These are phyloP conservation scores for Rhodosporidiobolus odoratus DNA, from an alignment of 768 basidiomycete genomes.

Conservation along the genomic window DNA sequence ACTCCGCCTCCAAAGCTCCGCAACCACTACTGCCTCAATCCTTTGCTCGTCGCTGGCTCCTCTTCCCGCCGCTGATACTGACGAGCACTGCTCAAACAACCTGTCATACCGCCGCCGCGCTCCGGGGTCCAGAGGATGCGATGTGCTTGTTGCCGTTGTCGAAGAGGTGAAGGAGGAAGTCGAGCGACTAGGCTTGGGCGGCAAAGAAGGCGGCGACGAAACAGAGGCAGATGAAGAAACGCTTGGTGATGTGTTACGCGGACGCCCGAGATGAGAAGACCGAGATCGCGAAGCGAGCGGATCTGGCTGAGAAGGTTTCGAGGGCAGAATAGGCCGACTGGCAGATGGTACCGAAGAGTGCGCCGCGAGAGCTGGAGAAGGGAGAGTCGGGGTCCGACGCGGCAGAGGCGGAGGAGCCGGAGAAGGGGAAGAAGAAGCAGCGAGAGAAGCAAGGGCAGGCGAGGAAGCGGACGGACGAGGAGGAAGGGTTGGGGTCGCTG, in stretches of 20 bases:
- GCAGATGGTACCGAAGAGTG: neutral
- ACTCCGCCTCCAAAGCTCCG: constrained; percentile 22
- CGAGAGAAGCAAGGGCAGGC: neutral
- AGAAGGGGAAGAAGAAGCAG: neutral
- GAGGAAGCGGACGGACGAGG: no score
- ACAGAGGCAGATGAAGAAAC: neutral
- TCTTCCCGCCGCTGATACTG: neutral
- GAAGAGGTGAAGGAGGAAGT: neutral
- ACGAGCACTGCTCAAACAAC: constrained; percentile 5
- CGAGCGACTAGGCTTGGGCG: neutral
- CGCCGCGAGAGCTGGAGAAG: neutral
- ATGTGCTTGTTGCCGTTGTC: neutral
- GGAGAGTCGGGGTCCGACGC: neutral
- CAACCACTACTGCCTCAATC: constrained; percentile 16
- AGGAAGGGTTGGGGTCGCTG: neutral
- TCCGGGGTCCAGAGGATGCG: constrained; percentile 12
- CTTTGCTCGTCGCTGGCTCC: neutral
- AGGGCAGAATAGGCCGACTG: neutral
- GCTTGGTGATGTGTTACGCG: neutral
- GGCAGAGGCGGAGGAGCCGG: neutral
- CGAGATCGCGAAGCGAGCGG: neutral
- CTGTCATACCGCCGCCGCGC: constrained; percentile 19
- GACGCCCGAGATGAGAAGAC: neutral
- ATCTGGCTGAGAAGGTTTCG: constrained; percentile 9
- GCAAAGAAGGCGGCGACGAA: neutral